Percentiles rank a stretch among this genome's conserved stretches.
Conservation (phyloP, 83 land plant genomes). For the Picea engelmannii region DNA sequence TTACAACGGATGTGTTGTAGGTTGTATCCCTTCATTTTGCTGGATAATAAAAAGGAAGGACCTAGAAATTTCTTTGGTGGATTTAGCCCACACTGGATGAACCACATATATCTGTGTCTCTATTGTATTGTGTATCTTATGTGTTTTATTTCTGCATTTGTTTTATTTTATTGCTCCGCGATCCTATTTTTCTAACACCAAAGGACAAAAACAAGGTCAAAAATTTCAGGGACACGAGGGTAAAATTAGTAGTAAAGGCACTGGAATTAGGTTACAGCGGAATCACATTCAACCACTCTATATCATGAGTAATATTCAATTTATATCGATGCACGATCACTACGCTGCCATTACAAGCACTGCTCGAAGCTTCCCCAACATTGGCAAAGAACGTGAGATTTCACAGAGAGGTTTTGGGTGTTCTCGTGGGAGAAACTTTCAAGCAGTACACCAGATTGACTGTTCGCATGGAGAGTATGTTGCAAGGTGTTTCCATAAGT, state of each 20-base stretch:
- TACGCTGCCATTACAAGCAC: conserved; percentile 42
- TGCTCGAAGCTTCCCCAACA: conserved; percentile 43
- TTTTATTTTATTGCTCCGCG: no score
- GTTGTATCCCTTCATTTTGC: no score
- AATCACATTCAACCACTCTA: conserved; percentile 53
- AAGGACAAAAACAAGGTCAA: conserved; percentile 4
- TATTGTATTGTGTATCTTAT: no score
- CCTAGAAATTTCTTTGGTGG: no score
- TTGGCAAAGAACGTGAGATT: conserved; percentile 55
- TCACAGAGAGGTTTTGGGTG: conserved; percentile 63
- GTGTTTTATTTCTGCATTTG: no score
- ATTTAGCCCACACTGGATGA: no score
- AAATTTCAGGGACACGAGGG: conserved; percentile 26
- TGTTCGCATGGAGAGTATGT: conserved; percentile 38
- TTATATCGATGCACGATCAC: conserved; percentile 48
- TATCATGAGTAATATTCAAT: conserved; percentile 60
- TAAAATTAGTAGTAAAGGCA: conserved; percentile 45
- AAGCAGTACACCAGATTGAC: conserved; percentile 79
- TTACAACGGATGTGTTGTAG: no score
- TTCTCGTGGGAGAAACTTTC: conserved; percentile 43
- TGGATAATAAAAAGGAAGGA: no score
- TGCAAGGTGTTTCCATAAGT: conserved; percentile 25
- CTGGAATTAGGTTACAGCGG: conserved; percentile 84
- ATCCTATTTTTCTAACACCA: no score
- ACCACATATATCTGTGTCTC: no score